Conservation (phyloP, 2,329 filamentous ascomycete genomes). For the Colletotrichum simmondsii region DNA sequence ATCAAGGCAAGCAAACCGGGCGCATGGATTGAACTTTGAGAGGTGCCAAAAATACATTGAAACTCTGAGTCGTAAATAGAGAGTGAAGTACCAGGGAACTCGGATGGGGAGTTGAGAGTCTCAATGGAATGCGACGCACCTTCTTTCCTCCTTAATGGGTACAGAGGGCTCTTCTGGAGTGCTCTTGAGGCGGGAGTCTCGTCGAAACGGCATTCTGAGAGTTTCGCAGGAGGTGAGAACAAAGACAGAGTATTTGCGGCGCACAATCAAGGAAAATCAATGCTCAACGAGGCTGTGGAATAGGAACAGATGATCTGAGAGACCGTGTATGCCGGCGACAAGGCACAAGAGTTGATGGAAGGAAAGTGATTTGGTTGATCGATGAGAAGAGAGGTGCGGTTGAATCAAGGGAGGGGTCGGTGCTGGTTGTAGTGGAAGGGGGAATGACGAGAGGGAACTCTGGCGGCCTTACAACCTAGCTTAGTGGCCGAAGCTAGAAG, state of each 20-base stretch:
- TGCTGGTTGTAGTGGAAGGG: neutral
- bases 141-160: neutral
- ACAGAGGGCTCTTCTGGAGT: neutral
- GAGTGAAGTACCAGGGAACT: neutral
- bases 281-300: neutral
- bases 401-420: slow-evolving; percentile 19
- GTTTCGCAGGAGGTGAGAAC: neutral
- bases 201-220: neutral
- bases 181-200: neutral
- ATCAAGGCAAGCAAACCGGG: neutral
- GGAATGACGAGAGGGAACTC: neutral
- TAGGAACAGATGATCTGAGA: neutral
- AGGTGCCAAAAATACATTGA: neutral
- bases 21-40: neutral
- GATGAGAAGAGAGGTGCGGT: neutral
- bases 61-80: neutral
- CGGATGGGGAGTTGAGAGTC: neutral
- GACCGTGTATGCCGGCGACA: neutral
- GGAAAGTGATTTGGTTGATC: neutral
- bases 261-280: neutral
- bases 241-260: neutral
- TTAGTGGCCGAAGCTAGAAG: neutral
- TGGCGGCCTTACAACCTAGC: neutral
- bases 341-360: neutral
- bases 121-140: neutral